Evolutionary conservation across 768 basidiomycete genomes (phyloP).

Genomic region (Pisolithus microcarpus): DNA sequence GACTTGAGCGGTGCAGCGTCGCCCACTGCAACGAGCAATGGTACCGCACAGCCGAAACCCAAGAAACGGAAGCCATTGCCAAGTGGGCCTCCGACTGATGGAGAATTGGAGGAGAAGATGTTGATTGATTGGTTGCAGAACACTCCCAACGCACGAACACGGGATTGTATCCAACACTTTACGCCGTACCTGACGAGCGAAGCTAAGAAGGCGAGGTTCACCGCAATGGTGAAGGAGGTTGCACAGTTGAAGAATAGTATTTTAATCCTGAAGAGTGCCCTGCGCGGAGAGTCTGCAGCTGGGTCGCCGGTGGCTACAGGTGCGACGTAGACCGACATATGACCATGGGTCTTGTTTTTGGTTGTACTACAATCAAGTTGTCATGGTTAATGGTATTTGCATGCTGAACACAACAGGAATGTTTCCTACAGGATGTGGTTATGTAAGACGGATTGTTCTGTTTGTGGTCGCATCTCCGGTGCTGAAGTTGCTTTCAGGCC

Average conservation of each 20-base stretch:
- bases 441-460: no score
- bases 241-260: constrained; percentile 64
- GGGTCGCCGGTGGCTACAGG: constrained; percentile 14
- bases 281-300: constrained; percentile 24
- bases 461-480: no score
- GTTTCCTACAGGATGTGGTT: no score
- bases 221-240: constrained; percentile 73
- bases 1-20: constrained; percentile 17
- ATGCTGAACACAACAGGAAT: not conserved
- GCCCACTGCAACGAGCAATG: constrained; percentile 10
- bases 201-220: constrained; percentile 66
- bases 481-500: no score
- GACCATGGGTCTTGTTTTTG: constrained; percentile 9
- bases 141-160: constrained; percentile 62
- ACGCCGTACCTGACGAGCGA: constrained; percentile 65
- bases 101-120: constrained; percentile 57
- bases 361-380: constrained; percentile 12
- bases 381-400: not conserved
- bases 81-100: constrained; percentile 35
- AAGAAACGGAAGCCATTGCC: constrained; percentile 50
- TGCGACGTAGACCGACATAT: constrained; percentile 17
- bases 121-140: constrained; percentile 71
- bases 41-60: constrained; percentile 31
- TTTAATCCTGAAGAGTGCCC: constrained; percentile 47
- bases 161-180: constrained; percentile 77